Base-by-base conservation (phyloP, 1,139 yeast species). In the Arxiozyma heterogenica region DNA sequence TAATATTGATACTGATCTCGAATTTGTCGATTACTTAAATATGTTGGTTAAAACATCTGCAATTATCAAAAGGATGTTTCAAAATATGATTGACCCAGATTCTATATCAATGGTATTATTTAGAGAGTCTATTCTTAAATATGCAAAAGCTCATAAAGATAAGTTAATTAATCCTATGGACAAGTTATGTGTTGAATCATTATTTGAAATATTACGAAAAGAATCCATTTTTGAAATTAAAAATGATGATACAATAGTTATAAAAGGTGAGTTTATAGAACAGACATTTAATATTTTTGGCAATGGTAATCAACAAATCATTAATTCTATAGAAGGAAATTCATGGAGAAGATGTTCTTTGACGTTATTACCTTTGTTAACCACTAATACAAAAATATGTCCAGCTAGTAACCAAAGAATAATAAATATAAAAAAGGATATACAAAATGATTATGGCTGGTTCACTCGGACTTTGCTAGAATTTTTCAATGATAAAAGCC, bases 301-400 rank as follows among this genome's bases (percentile, higher is more conserved):
- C 5, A 53, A 51, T 8, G 45, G 57, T 6, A 60, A 61, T 7
- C 25, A 56, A 3, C 61, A 63, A 4, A 43, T 47, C 12, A 51
- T 72, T 11, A 42, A 49, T 1, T 71, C 75, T 0, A 57, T 56
- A 9, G 61, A 64, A 23, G 67, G 64, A 1, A 70, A 68, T 52
- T 41, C 47, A 17, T 73, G 75, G 76, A 66, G 64, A 38, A 61
- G 73, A 38, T 73, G 76, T 54, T 57, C 68, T 11, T 58, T 71
- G 1, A 70, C 74, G 0, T 60, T 68, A 34, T 53, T 73, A 22
- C 76, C 76, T 0, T 54, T 73, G 1, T 18, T 73, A n/a, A 62
- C 72, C 0, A 66, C 73, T 0, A 54, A 61, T 4, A 70, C 70
- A 1, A 71, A 67, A 50, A 55, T 64, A 15, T 74, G 75, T 54